Percentiles rank a stretch among this genome's conserved stretches.
phyloP scores from a whole-genome alignment of 257 asterid species.

The Leonotis leonurus region DNA sequence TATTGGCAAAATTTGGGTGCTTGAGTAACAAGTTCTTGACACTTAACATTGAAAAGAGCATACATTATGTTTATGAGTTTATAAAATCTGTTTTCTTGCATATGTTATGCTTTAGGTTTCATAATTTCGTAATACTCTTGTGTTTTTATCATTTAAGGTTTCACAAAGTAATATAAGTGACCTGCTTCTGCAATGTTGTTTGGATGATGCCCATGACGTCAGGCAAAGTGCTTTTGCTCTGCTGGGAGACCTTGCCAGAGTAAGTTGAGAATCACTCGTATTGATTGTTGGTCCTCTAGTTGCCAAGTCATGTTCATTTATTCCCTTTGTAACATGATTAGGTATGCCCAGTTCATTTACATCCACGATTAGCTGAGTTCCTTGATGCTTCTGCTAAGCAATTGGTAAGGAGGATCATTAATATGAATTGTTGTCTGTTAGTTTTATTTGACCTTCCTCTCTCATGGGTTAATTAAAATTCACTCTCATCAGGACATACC shows the following conservation, averaged over 20 bases:
- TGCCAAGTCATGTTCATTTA: neutral
- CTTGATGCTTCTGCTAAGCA: slow-evolving; percentile 87
- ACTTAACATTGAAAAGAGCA: neutral
- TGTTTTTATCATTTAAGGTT: slow-evolving; percentile 30
- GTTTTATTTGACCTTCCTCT: neutral
- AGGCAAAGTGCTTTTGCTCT: slow-evolving; percentile 98
- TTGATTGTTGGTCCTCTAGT: neutral
- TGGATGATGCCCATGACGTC: slow-evolving; percentile 87
- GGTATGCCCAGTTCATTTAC: slow-evolving; percentile 46
- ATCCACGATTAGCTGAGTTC: slow-evolving; percentile 68
- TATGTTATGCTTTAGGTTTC: neutral
- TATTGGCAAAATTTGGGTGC: neutral
- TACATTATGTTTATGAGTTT: neutral
- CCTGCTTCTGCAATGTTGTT: slow-evolving; percentile 90
- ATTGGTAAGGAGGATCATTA: slow-evolving; percentile 50
- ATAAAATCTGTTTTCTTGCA: neutral
- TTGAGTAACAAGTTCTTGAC: neutral
- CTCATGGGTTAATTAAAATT: slow-evolving; percentile 1
- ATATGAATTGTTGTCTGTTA: neutral
- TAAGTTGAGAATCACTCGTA: slow-evolving; percentile 29
- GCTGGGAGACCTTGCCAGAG: slow-evolving; percentile 97
- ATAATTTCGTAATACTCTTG: neutral
- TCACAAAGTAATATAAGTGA: slow-evolving; percentile 87
- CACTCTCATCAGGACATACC: slow-evolving; percentile 51
- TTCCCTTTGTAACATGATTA: slow-evolving; percentile 18